A percentile compares a stretch with the other conserved stretches of the same genome.
These are phyloP conservation scores for Chlamydomonas sp. DNA, from an alignment of 139 green algal genomes.

Conservation along the genomic window DNA sequence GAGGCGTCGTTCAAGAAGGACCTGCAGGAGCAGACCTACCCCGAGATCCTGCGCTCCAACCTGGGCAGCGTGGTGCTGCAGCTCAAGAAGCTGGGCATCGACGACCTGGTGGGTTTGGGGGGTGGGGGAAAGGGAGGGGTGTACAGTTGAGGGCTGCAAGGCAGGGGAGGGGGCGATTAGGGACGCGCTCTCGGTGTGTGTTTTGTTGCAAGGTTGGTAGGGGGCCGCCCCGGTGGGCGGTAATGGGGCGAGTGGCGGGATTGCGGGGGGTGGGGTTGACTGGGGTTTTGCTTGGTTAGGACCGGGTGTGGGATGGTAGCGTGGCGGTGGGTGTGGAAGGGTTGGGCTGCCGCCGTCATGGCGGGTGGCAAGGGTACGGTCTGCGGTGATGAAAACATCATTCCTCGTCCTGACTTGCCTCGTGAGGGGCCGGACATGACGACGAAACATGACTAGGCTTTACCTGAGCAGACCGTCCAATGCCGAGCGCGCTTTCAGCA, in stretches of 20 bases:
- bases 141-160: background rate
- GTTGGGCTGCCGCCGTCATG: no score
- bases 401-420: slow-evolving; percentile 9
- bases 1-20: slow-evolving; percentile 95
- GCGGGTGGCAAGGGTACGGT: background rate
- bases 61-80: slow-evolving; percentile 96
- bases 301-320: no score
- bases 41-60: slow-evolving; percentile 99
- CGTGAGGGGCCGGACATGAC: background rate
- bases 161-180: background rate
- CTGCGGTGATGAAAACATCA: slow-evolving; percentile 21
- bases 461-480: background rate
- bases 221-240: background rate
- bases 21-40: slow-evolving; percentile 99
- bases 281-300: no score
- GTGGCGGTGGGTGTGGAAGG: no score
- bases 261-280: no score
- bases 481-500: no score
- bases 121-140: no score
- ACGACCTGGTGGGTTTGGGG: slow-evolving; percentile 90
- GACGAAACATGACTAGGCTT: no score
- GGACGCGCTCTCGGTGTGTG: background rate
- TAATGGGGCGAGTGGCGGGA: no score
- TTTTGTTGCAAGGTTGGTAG: background rate
- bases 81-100: slow-evolving; percentile 99